Percentiles rank a stretch among this genome's conserved stretches.
Evolutionary conservation across 495 filamentous ascomycete genomes (phyloP).

Genomic region (Pseudoneurospora amorphoporcata): DNA sequence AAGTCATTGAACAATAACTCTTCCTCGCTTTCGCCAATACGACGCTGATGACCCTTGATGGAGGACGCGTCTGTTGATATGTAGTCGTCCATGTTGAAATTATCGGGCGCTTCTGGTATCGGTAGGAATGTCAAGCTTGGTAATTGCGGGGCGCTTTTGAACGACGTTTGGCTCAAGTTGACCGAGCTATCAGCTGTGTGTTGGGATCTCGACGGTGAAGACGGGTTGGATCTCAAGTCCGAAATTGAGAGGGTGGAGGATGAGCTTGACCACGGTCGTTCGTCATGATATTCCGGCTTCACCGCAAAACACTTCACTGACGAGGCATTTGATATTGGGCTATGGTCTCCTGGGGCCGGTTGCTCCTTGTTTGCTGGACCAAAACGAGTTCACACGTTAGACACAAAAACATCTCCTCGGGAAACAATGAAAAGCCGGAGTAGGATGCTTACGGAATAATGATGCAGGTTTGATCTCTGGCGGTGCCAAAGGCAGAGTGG

Average conservation of each 20-base stretch:
- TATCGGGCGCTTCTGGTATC: background rate
- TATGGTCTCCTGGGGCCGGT: background rate
- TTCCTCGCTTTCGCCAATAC: constrained; percentile 29
- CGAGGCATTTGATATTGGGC: background rate
- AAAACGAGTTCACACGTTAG: background rate
- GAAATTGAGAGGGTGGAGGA: constrained; percentile 30
- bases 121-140: background rate
- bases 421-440: background rate
- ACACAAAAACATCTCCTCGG: background rate
- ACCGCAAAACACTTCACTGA: background rate
- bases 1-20: constrained; percentile 32
- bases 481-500: background rate
- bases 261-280: constrained; percentile 29
- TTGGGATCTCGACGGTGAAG: constrained; percentile 27
- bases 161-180: constrained; percentile 20
- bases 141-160: background rate
- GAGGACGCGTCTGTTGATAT: constrained; percentile 29
- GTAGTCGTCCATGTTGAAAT: constrained; percentile 32
- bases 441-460: background rate
- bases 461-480: background rate
- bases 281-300: background rate
- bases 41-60: constrained; percentile 14
- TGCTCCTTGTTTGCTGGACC: background rate
- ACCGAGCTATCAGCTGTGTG: constrained; percentile 36
- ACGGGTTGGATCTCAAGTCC: constrained; percentile 28